phyloP scores from a whole-genome alignment of 2,329 filamentous ascomycete genomes.

The Scedosporium boydii region DNA sequence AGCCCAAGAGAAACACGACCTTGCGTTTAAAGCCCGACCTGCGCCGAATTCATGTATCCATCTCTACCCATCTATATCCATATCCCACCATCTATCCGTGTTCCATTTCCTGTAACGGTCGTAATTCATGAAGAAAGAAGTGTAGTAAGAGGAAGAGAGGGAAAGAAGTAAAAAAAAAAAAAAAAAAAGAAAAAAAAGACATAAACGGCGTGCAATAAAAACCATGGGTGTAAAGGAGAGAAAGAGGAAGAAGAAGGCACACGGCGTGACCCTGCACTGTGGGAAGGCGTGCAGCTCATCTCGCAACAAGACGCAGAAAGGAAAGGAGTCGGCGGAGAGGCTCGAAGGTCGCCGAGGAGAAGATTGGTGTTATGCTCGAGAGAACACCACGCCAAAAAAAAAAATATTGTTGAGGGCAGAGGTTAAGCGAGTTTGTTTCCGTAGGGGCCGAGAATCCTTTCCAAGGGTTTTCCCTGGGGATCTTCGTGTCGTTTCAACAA shows the following conservation, averaged over 20 bases:
- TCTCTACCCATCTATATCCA: not conserved
- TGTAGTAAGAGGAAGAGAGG: not conserved
- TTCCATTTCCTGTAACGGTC: not conserved
- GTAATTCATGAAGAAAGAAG: slow-evolving; percentile 9
- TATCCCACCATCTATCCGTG: not conserved
- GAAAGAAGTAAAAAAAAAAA: not conserved
- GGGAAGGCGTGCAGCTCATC: not conserved
- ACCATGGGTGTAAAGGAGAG: not conserved
- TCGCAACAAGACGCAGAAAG: not conserved
- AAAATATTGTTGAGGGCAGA: too few relatives aligned
- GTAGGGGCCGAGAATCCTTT: too few relatives aligned
- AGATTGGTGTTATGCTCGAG: too few relatives aligned
- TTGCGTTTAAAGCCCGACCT: not conserved
- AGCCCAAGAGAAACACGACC: not conserved
- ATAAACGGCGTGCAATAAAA: not conserved
- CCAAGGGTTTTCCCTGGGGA: too few relatives aligned
- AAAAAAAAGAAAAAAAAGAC: not conserved
- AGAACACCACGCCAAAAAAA: too few relatives aligned
- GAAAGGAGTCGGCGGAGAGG: not conserved
- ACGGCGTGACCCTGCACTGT: not conserved
- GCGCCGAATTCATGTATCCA: not conserved
- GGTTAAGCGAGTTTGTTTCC: too few relatives aligned
- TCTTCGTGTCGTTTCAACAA: too few relatives aligned
- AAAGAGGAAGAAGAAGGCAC: not conserved
- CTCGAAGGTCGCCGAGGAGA: too few relatives aligned